Base-by-base conservation (phyloP, 441 rosid genomes). In the Populus hybrid region DNA sequence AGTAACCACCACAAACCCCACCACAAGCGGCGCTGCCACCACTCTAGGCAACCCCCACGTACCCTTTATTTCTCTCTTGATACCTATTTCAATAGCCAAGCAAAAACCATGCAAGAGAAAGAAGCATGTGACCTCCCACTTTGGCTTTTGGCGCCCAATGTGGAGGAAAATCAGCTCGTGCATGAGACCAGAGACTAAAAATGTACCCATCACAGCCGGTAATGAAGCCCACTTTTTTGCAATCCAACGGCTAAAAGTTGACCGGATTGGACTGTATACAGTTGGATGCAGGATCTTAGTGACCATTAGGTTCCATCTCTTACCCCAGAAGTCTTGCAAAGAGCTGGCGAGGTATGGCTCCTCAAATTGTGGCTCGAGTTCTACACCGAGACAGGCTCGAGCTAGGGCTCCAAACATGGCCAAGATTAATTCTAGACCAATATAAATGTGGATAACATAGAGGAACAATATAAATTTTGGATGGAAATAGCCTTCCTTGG, bases 281-380 rank as follows among this genome's bases (percentile, higher is more conserved):
- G 80, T 77, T 61, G 34, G 75, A 66, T 78, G 79, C 66, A 85
- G 65, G 6, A 82, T 50, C 5, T 42, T 50, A 0, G 86, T 70
- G 36, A 82, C 73, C 38, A 77, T 74, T 8, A 68, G 79, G 69
- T 82, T 85, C 85, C 86, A 85, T 57, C 87, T 81, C 18, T 74
- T 79, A 4, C 85, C 85, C 87, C 87, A 82, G 38, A 85, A 82
- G 35, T 85, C 85, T 28, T 74, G 82, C 38, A 85, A 59, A 7
- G 87, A 82, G 16, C 82, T 80, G 2, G 84, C 72, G 8, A 76
- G 63, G 35, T 75, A 76, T 2, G 87, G 87, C 68, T 74, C 64
- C 21, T 85, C 38, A 73, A 79, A 81, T 21, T 71, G 72, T 5
- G 75, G 72, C 28, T 69, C 74, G 1, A 73, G 8, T 40, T 81